These are phyloP conservation scores for Coemansia sp. DNA, from an alignment of 192 early-diverging fungal species.

Conservation along the genomic window DNA sequence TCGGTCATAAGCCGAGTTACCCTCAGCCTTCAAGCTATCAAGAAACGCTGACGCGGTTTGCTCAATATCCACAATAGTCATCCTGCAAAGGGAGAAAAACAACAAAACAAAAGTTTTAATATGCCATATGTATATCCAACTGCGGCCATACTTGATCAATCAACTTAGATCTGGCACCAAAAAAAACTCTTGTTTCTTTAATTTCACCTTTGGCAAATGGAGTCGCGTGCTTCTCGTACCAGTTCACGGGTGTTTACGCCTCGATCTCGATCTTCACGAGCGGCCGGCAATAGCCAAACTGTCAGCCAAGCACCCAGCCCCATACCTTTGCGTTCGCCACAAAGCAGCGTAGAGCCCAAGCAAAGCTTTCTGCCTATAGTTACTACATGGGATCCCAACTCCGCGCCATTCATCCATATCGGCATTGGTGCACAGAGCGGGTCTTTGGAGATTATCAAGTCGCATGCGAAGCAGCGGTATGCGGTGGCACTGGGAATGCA, in stretches of 20 bases:
- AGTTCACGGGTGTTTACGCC: slow-evolving; percentile 22
- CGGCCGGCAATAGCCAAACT: not conserved
- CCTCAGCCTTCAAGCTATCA: not conserved
- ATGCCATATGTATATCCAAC: too few relatives aligned
- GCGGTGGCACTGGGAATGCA: slow-evolving; percentile 26
- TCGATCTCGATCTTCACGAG: slow-evolving; percentile 16
- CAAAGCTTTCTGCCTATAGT: slow-evolving; percentile 11
- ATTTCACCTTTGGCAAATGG: slow-evolving; percentile 3
- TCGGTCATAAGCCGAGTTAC: slow-evolving; percentile 22
- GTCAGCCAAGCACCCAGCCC: slow-evolving; percentile 2
- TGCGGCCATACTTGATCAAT: too few relatives aligned
- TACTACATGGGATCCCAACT: slow-evolving; percentile 16
- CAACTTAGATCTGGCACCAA: too few relatives aligned
- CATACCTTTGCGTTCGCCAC: slow-evolving; percentile 5
- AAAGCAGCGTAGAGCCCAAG: not conserved
- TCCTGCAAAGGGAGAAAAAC: too few relatives aligned
- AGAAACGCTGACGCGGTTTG: slow-evolving; percentile 15
- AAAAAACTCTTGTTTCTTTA: slow-evolving; percentile 2
- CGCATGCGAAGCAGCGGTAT: slow-evolving; percentile 7
- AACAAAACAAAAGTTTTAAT: too few relatives aligned
- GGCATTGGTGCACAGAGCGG: too few relatives aligned
- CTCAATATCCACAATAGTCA: slow-evolving; percentile 5
- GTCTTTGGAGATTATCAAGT: too few relatives aligned
- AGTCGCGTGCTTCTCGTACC: slow-evolving; percentile 3
- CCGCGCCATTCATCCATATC: not conserved